These are phyloP conservation scores for Euryodendron excelsum DNA, from an alignment of 148 eudicot species.

Conservation along the genomic window DNA sequence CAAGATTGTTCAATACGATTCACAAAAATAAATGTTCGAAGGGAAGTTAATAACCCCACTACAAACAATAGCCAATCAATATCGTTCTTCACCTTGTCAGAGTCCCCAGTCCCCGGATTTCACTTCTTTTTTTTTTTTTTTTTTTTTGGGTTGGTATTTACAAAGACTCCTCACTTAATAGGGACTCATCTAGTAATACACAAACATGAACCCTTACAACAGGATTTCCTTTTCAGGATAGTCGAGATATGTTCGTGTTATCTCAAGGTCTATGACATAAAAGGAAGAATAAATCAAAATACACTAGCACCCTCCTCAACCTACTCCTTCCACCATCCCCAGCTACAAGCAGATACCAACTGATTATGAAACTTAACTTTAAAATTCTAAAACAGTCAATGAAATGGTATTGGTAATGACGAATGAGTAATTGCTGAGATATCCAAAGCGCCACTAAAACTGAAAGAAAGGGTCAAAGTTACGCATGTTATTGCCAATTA, in stretches of 20 bases:
- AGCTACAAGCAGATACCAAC: slow-evolving; percentile 14
- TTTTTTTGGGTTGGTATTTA: slow-evolving; percentile 22
- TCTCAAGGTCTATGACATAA: slow-evolving; percentile 10
- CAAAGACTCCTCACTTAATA: slow-evolving; percentile 23
- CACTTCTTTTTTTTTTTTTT: background rate
- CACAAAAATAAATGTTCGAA: no score
- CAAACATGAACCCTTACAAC: slow-evolving; percentile 15
- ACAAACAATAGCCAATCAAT: no score
- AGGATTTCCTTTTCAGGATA: slow-evolving; percentile 15
- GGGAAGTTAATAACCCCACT: no score
- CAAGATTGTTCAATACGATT: no score
- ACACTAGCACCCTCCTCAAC: slow-evolving; percentile 19
- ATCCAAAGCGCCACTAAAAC: slow-evolving; percentile 19
- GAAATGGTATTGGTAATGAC: slow-evolving; percentile 8
- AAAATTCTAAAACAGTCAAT: slow-evolving; percentile 27
- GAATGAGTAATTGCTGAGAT: slow-evolving; percentile 30
- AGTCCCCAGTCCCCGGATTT: slow-evolving; percentile 4
- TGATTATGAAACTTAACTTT: slow-evolving; percentile 13
- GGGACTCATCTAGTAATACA: slow-evolving; percentile 12
- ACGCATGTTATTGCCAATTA: slow-evolving; percentile 15
- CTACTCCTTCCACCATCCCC: background rate
- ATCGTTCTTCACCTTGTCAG: no score
- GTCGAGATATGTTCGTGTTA: slow-evolving; percentile 10
- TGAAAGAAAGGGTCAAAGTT: slow-evolving; percentile 13
- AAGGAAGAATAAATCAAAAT: slow-evolving; percentile 11